Conservation (phyloP, 1,284 basidiomycete genomes). For the Sparassis latifolia region DNA sequence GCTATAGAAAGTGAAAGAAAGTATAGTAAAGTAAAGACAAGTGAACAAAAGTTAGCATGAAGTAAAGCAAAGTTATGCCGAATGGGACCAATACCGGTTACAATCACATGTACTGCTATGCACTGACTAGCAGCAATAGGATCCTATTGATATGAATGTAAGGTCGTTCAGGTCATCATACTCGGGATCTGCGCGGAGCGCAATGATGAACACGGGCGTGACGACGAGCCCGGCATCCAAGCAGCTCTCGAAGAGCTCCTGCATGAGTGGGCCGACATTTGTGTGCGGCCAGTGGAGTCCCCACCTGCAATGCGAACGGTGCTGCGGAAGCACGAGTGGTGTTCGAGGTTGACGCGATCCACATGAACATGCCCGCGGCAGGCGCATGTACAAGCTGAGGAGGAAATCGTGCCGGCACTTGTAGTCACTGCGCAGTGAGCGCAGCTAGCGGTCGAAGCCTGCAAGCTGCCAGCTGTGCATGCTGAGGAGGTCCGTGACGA, state of each 20-base stretch:
- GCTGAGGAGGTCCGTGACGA: conserved; percentile 32
- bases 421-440: conserved; percentile 36
- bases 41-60: too few relatives aligned
- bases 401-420: conserved; percentile 36
- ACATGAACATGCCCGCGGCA: conserved; percentile 42
- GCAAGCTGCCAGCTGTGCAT: conserved; percentile 31
- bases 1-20: too few relatives aligned
- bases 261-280: conserved; percentile 33
- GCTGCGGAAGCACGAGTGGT: conserved; percentile 28
- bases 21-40: too few relatives aligned
- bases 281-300: conserved; percentile 17
- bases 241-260: conserved; percentile 34
- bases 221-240: conserved; percentile 32
- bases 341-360: conserved; percentile 30
- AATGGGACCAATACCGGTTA: too few relatives aligned
- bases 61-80: too few relatives aligned
- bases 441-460: conserved; percentile 37
- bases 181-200: conserved; percentile 21
- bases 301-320: conserved; percentile 6
- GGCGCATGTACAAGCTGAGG: conserved; percentile 32
- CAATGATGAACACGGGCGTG: conserved; percentile 36
- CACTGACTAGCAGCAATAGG: too few relatives aligned
- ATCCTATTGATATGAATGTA: too few relatives aligned
- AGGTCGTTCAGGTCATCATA: conserved; percentile 18
- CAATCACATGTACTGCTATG: too few relatives aligned